Evolutionary conservation across 129 eudicot species (phyloP), one percentile per base, ranked within the genome.

Genomic region (Flaveria sonorensis): DNA sequence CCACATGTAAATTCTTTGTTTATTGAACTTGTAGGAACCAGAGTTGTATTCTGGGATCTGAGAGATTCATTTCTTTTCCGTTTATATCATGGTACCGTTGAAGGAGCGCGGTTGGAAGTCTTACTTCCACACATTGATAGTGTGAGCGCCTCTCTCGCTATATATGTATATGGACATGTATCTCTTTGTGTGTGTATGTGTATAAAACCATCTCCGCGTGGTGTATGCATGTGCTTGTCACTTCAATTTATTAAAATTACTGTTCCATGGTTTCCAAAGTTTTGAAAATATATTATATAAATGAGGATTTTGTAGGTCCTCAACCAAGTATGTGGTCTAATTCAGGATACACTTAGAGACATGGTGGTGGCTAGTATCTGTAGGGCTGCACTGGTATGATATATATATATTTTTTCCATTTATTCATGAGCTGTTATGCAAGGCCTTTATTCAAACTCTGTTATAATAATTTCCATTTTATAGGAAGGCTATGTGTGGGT

Each of bases 401-500:
- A 30, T 30, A 2, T 30, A 28, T 51, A 76, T 32, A 52, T 23
- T 40, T 64, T 15, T 40, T 56, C 16, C 8, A 2, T 12, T 18
- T 7, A 56, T 3, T 45, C 52, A 12, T 19, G 14, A 69, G 21
- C 26, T 68, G 18, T 72, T 40, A 48, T 53, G 15, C 2, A 61
- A 62, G 62, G 43, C 16, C n/a, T 68, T 36, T 7, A 28, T 55
- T 45, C 52, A 50, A 70, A 65, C 71, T 72, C 72, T 85, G 68
- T 59, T 71, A 79, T 75, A 32, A 11, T 24, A 20, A 0, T 6
- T 23, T 47, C 42, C 55, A 18, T 79, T 78, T 40, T 85, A 74
- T 73, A 94, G 98, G 98, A 91, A 76, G 98, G 97, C 50, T 94
- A 73, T 73, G 83, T 89, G 75, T 89, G 98, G 97, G 89, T 94